Conservation (phyloP, 1,139 yeast species). For the Pichia sp. region DNA sequence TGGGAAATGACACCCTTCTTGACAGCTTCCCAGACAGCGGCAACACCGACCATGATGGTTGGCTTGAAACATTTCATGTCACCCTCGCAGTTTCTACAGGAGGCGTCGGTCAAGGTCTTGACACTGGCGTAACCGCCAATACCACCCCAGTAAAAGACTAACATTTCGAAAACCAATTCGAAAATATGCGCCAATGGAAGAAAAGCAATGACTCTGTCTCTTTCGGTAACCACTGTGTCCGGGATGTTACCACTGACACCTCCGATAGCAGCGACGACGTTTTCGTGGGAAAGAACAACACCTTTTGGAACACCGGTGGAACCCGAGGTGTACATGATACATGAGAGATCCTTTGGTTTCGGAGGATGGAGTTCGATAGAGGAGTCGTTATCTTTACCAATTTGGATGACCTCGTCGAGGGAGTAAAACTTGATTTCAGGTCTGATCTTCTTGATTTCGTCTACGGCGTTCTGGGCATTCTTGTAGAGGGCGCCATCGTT, state of each 20-base stretch:
- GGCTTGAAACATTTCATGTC: conserved; percentile 88
- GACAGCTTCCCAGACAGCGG: conserved; percentile 97
- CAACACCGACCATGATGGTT: conserved; percentile 95
- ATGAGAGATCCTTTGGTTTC: conserved; percentile 69
- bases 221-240: conserved; percentile 45
- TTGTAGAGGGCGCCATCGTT: conserved; percentile 53
- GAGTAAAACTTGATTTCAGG: conserved; percentile 74
- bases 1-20: conserved; percentile 87
- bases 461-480: conserved; percentile 54
- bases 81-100: conserved; percentile 80
- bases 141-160: conserved; percentile 85
- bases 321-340: conserved; percentile 98
- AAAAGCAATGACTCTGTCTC: conserved; percentile 77
- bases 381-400: conserved; percentile 48
- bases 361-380: conserved; percentile 48
- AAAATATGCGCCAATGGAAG: conserved; percentile 95
- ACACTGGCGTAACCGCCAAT: conserved; percentile 87
- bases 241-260: conserved; percentile 72
- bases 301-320: conserved; percentile 98
- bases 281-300: conserved; percentile 76
- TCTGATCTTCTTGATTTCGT: conserved; percentile 55
- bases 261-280: conserved; percentile 77
- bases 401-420: conserved; percentile 58
- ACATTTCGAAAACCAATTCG: conserved; percentile 83
- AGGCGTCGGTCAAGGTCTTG: conserved; percentile 80